phyloP scores from a whole-genome alignment of 1,139 yeast species.

The Yamadazyma triangularis region DNA sequence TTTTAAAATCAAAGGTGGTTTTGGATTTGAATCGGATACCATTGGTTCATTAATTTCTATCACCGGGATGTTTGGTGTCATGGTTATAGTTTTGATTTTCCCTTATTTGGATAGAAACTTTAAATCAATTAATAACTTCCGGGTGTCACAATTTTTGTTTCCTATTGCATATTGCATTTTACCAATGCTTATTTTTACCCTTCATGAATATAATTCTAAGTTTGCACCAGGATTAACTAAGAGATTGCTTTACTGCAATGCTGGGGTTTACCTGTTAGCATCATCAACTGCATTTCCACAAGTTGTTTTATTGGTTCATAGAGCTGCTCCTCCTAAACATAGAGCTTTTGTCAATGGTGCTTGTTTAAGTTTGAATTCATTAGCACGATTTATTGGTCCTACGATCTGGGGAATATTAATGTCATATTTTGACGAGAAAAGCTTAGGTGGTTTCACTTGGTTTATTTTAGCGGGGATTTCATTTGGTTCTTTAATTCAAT shows the following conservation, averaged over 20 bases:
- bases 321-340: conserved; percentile 44
- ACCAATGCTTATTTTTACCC: conserved; percentile 48
- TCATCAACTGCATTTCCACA: conserved; percentile 16
- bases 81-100: conserved; percentile 47
- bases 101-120: conserved; percentile 52
- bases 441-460: conserved; percentile 52
- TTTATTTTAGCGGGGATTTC: conserved; percentile 36
- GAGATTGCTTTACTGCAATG: conserved; percentile 17
- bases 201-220: conserved; percentile 23
- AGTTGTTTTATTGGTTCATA: conserved; percentile 36
- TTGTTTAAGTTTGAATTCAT: conserved; percentile 45
- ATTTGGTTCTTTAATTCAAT: conserved; percentile 24
- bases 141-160: conserved; percentile 36
- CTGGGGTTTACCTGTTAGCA: conserved; percentile 35
- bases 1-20: conserved; percentile 25
- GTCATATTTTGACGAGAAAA: conserved; percentile 40
- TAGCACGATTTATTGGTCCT: conserved; percentile 59
- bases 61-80: conserved; percentile 54
- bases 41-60: conserved; percentile 54
- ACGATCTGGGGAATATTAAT: conserved; percentile 54
- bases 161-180: conserved; percentile 45
- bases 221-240: conserved; percentile 22
- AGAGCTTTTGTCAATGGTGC: conserved; percentile 50
- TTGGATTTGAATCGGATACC: conserved; percentile 33
- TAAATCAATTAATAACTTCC: conserved; percentile 42